These are phyloP conservation scores for Cyclotella choctawhatcheeana DNA, from an alignment of 108 stramenopile species.

Conservation along the genomic window DNA sequence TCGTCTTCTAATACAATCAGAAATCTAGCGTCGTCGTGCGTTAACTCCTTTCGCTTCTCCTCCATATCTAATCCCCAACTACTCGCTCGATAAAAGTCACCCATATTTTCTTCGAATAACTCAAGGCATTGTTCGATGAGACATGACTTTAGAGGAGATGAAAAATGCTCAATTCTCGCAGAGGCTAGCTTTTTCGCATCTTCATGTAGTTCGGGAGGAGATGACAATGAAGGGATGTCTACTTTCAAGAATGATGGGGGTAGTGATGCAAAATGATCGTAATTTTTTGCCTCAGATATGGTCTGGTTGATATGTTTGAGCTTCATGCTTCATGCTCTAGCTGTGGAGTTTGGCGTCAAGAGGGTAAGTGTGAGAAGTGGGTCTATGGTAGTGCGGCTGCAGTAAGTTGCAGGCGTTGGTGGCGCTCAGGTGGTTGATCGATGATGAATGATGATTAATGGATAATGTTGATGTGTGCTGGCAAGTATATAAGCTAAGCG, in stretches of 20 bases:
- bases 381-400: no score
- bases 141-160: conserved; percentile 25
- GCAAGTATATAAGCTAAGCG: no score
- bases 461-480: no score
- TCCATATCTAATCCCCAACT: conserved; percentile 83
- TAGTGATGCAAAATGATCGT: not conserved
- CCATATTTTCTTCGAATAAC: conserved; percentile 82
- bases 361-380: no score
- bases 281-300: conserved; percentile 4
- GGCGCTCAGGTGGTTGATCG: no score
- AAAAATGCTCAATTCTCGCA: conserved; percentile 21
- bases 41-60: conserved; percentile 66
- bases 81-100: conserved; percentile 62
- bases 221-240: conserved; percentile 1
- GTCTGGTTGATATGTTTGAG: conserved; percentile 6
- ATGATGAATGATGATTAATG: no score
- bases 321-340: not conserved
- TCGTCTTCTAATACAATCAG: conserved; percentile 43
- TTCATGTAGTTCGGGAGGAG: not conserved
- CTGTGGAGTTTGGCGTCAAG: no score
- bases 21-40: conserved; percentile 70
- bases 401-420: no score
- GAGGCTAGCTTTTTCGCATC: not conserved
- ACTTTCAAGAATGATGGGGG: conserved; percentile 6
- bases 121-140: conserved; percentile 43